Base-by-base conservation (phyloP, 23 red algal species). In the Chondrus crispus region DNA sequence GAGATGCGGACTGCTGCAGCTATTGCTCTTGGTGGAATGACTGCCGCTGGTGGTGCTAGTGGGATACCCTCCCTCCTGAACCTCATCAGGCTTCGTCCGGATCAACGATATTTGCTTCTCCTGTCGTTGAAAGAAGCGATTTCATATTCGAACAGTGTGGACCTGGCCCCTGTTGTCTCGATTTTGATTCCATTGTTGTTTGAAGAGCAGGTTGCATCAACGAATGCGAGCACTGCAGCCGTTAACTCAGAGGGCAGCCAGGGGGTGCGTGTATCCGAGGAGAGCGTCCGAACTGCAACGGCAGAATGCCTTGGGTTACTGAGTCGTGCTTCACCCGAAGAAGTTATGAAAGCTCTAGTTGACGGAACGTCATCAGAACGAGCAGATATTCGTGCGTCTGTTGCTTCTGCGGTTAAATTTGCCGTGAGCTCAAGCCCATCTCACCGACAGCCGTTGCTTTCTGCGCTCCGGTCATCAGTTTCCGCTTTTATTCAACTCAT, bases 291-390 rank as follows among this genome's bases (percentile, higher is more conserved):
- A 6, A 95, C 87, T 36, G 89, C 89, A 28, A 91, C 96, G n/a
- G 92, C 96, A 30, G 96, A 98, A 73, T 98, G 96, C 81, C 89
- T 98, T 29, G 96, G 91, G 22, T 68, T 93, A 29, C 82, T 98
- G 8, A 73, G 89, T 16, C 68, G 80, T 33, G 93, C 74, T 20
- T 80, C 77, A 29, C 93, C 93, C 3, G 38, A 80, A 20, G 85
- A 48, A 18, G 87, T 94, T 36, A 12, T 87, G 51, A 30, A 35
- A 37, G 46, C 50, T 49, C 58, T 94, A 33, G 74, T 50, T 6
- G 71, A 80, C 38, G 71, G 58, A 10, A 46, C 84, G 32, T 50
- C 54, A 11, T 80, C 81, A 18, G 29, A 26, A 44, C 55, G 45
- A 44, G 19, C 68, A 18, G 84, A 75, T 24, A 66, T 94, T 9